phyloP scores from a whole-genome alignment of 768 basidiomycete species.

The Rhizopogon vinicolor region DNA sequence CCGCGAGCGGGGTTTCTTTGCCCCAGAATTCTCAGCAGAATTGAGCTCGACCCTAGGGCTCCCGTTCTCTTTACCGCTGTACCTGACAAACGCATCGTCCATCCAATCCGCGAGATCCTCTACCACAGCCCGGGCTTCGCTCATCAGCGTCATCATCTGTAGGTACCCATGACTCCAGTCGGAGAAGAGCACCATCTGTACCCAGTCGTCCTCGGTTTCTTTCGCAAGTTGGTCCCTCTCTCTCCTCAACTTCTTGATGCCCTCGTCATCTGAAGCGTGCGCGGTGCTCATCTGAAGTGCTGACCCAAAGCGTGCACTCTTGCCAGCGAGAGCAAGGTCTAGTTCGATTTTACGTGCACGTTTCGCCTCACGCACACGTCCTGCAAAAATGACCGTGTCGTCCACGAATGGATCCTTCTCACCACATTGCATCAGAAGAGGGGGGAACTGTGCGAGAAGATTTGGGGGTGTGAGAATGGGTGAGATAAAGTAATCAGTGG shows the following conservation, averaged over 20 bases:
- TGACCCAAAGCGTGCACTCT: slow-evolving; percentile 61
- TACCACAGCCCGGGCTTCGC: slow-evolving; percentile 74
- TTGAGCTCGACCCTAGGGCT: slow-evolving; percentile 13
- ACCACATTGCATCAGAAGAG: slow-evolving; percentile 89
- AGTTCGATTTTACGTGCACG: slow-evolving; percentile 74
- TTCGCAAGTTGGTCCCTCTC: slow-evolving; percentile 57
- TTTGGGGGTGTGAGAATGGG: slow-evolving; percentile 85
- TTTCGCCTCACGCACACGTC: slow-evolving; percentile 93
- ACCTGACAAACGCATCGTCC: slow-evolving; percentile 58
- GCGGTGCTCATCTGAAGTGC: slow-evolving; percentile 56
- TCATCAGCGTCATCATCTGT: slow-evolving; percentile 89
- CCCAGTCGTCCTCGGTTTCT: slow-evolving; percentile 92
- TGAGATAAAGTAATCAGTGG: slow-evolving; percentile 92
- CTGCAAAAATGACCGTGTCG: slow-evolving; percentile 96
- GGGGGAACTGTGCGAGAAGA: slow-evolving; percentile 90
- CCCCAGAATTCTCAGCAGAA: slow-evolving; percentile 5
- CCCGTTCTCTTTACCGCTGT: slow-evolving; percentile 24
- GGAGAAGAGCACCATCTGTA: slow-evolving; percentile 87
- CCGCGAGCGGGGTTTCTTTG: slow-evolving; percentile 22
- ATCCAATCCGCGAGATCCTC: slow-evolving; percentile 91
- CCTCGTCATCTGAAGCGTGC: slow-evolving; percentile 19
- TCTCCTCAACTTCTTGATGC: slow-evolving; percentile 40
- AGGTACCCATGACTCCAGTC: slow-evolving; percentile 98
- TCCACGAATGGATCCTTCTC: slow-evolving; percentile 97
- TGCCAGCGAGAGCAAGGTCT: slow-evolving; percentile 53